A percentile compares a stretch with the other conserved stretches of the same genome.
These are phyloP conservation scores for Rhizopogon vesiculosus DNA, from an alignment of 768 basidiomycete species.

Conservation along the genomic window DNA sequence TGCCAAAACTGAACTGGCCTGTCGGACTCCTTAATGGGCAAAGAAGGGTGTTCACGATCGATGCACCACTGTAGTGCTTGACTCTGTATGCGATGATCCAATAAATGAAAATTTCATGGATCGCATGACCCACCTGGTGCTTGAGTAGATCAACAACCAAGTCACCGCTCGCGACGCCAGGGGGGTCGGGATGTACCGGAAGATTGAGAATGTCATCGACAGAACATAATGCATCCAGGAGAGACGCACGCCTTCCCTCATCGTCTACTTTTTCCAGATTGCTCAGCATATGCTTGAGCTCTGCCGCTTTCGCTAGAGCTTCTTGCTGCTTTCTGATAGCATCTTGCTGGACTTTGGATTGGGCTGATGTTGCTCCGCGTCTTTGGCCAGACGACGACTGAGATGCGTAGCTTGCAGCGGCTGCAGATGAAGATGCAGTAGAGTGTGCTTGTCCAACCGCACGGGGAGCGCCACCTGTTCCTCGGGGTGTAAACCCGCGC, in stretches of 20 bases:
- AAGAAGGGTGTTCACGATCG: slow-evolving; percentile 67
- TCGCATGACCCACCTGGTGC: slow-evolving; percentile 58
- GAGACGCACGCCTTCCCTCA: slow-evolving; percentile 62
- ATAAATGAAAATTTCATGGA: background rate
- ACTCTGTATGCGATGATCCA: slow-evolving; percentile 35
- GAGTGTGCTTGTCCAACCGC: slow-evolving; percentile 12
- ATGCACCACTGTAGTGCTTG: slow-evolving; percentile 89
- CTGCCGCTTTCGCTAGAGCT: slow-evolving; percentile 54
- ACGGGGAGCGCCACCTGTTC: slow-evolving; percentile 3
- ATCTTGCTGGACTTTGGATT: slow-evolving; percentile 32
- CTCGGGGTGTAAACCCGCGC: slow-evolving; percentile 42
- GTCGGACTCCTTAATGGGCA: slow-evolving; percentile 65
- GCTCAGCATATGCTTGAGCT: slow-evolving; percentile 60
- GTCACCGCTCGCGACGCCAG: slow-evolving; percentile 61
- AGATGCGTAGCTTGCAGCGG: slow-evolving; percentile 9
- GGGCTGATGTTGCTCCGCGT: slow-evolving; percentile 6
- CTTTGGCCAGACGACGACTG: slow-evolving; percentile 17
- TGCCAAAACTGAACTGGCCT: slow-evolving; percentile 91
- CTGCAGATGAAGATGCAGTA: slow-evolving; percentile 10
- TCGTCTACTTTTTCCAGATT: slow-evolving; percentile 75
- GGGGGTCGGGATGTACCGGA: slow-evolving; percentile 68
- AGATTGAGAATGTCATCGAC: slow-evolving; percentile 68
- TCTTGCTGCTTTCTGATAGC: slow-evolving; percentile 38
- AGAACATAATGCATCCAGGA: slow-evolving; percentile 66
- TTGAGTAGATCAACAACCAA: slow-evolving; percentile 70